Evolutionary conservation across 148 eudicot genomes (phyloP), one percentile per base, ranked within the genome.

Genomic region (Camellia lanceoleosa): DNA sequence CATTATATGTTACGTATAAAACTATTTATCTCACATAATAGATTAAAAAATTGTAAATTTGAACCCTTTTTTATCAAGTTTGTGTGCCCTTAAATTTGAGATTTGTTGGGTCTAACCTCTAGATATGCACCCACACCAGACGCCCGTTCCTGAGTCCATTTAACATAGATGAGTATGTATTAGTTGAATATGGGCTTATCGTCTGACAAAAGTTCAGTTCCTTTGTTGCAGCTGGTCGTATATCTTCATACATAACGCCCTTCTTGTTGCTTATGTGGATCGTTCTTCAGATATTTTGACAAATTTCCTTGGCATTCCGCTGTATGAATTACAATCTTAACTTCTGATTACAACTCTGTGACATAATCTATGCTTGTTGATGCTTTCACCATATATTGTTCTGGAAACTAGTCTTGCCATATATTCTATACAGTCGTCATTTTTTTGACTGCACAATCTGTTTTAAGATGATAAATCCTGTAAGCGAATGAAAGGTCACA

Each of bases 281-380:
- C 98, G 98, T 71, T 91, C 97, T 47, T 95, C 98, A 11, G 93
- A 91, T 80, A 95, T 91, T 64, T 78, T 95, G 88, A 86, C 97
- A 76, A 90, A 89, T 84, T 88, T 88, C 89, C 91, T 92, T 77
- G 91, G 93, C 89, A 88, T 93, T 87, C 97, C 97, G 83, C 56
- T 79, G 97, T 95, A 93, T 74, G 96, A 84, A 77, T 83, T 85
- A 78, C 78, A 70, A 66, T 75, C 74, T 54, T 78, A 49, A 49
- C 67, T 79, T 55, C 3, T 51, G 16, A 1, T 19, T 47, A 14
- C 20, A 30, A 20, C 30, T 12, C 43, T 81, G 14, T 13, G 42
- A 68, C 46, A 4, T 67, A 10, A 58, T 38, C 23, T 44, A 69
- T n/a, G 56, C 56, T 47, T 70, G 74, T 70, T 64, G 66, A 43